Base-by-base conservation (phyloP, 768 basidiomycete species). In the Flagelloscypha sp. region DNA sequence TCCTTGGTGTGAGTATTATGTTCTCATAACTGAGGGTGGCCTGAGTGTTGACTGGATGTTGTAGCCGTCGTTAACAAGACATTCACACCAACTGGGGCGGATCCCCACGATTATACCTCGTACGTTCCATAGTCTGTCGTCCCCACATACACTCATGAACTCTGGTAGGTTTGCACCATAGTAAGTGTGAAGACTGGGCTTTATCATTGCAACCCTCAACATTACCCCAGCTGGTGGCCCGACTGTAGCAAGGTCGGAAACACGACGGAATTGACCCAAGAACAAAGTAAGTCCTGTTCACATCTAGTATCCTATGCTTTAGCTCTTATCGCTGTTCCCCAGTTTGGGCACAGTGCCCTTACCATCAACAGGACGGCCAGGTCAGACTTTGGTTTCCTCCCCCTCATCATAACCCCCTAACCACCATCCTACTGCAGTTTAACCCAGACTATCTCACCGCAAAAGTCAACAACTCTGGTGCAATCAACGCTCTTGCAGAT, bases 391-490 rank as follows among this genome's bases (percentile, higher is more conserved):
- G n/a, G n/a, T n/a, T n/a, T n/a, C n/a, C n/a, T n/a, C n/a, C n/a
- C n/a, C n/a, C n/a, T n/a, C n/a, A n/a, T n/a, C n/a, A n/a, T n/a
- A n/a, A n/a, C n/a, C n/a, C n/a, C n/a, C n/a, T n/a, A n/a, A n/a
- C n/a, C n/a, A n/a, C n/a, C n/a, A n/a, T n/a, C n/a, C n/a, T n/a
- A n/a, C n/a, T n/a, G n/a, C n/a, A n/a, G n/a, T 76, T 81, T 51
- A 79, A 79, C 52, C 79, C 80, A 1, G 80, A 81, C 43, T n/a
- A n/a, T n/a, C n/a, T n/a, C n/a, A 68, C 59, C 3, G 70, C 72
- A 11, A 52, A 65, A 12, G 60, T 81, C 40, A 66, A 77, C 52
- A 61, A 78, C 43, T 66, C 72, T 28, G 73, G 71, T 30, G 59
- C 61, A 11, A 75, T 81, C 54, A 61, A 68, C 28, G 62, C 59